phyloP scores from a whole-genome alignment of 75 land plant species.

The Picea glauca region DNA sequence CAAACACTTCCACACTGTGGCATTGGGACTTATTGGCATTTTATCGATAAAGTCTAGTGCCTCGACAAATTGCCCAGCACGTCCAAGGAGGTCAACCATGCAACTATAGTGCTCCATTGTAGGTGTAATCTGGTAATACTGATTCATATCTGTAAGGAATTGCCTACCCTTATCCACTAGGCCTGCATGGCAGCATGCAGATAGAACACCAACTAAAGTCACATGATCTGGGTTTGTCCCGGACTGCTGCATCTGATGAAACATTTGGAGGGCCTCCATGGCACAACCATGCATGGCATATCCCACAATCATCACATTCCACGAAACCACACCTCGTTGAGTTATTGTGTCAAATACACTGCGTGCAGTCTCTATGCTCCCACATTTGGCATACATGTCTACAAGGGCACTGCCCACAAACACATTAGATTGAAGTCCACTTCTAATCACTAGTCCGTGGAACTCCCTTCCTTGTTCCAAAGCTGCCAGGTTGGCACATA shows the following conservation, averaged over 20 bases:
- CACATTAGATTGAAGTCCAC: constrained; percentile 8
- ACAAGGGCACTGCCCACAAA: constrained; percentile 15
- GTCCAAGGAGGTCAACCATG: constrained; percentile 26
- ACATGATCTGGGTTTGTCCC: constrained; percentile 10
- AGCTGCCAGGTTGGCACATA: constrained; percentile 20
- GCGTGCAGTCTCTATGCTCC: constrained; percentile 18
- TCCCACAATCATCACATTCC: constrained; percentile 27
- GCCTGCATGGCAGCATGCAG: constrained; percentile 32
- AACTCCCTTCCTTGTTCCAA: constrained; percentile 17
- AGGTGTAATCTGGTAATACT: constrained; percentile 7
- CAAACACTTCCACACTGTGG: constrained; percentile 18
- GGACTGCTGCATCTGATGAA: constrained; percentile 14
- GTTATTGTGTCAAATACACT: constrained; percentile 14
- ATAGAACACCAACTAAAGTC: constrained; percentile 18
- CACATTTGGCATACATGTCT: constrained; percentile 32
- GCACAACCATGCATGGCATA: constrained; percentile 24
- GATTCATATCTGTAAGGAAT: constrained; percentile 10
- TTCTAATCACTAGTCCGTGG: constrained; percentile 11
- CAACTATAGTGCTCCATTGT: constrained; percentile 19
- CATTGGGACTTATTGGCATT: constrained; percentile 13
- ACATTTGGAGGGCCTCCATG: constrained; percentile 14
- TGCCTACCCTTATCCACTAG: constrained; percentile 18
- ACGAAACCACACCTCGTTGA: constrained; percentile 15
- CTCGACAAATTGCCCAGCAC: constrained; percentile 19
- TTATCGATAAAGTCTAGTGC: constrained; percentile 10